Base-by-base conservation (phyloP, 345 rosid species). In the Pugionium dolabratum region DNA sequence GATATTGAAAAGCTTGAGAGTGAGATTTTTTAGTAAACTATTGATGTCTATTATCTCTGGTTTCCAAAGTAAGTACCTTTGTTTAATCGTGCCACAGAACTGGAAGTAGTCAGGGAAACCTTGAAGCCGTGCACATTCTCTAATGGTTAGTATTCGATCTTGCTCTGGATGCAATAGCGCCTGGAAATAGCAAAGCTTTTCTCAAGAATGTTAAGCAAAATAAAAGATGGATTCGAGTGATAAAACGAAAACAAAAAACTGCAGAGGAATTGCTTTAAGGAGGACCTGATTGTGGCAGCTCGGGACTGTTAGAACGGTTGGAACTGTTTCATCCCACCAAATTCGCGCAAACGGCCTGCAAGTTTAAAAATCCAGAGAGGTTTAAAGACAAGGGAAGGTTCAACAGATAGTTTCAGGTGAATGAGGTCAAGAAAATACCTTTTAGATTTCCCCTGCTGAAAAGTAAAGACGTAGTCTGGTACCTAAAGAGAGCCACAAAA, bases 281-380 rank as follows among this genome's bases (percentile, higher is more conserved):
- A 2, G 59, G 7, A 93, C 97, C 98, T 83, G 90, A 82, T 61
- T 79, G 71, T 78, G 87, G 77, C 79, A 79, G 63, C 66, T 61
- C 9, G 96, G 90, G 51, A 33, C 68, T 49, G 97, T 90, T 46
- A 90, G 64, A 11, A 93, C 79, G 4, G 97, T 93, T 18, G 97
- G 81, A 77, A 90, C 87, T 2, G 96, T 90, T 68, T 93, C 97
- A 53, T 93, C 98, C 97, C 98, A 93, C 97, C 98, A 93, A 65
- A 93, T 72, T 73, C 97, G 86, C 4, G 74, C 96, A 77, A 83
- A 93, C 9, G 97, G 96, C 64, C 98, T 93, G 77, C 67, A 64
- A 18, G 40, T 32, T 4, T 44, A 6, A 25, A 42, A 62, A 67
- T 33, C 28, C 37, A 33, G 36, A 29, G 35, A 52, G 49, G 34